Conservation (phyloP, 2,329 filamentous ascomycete genomes). For the Ilyonectria robusta region DNA sequence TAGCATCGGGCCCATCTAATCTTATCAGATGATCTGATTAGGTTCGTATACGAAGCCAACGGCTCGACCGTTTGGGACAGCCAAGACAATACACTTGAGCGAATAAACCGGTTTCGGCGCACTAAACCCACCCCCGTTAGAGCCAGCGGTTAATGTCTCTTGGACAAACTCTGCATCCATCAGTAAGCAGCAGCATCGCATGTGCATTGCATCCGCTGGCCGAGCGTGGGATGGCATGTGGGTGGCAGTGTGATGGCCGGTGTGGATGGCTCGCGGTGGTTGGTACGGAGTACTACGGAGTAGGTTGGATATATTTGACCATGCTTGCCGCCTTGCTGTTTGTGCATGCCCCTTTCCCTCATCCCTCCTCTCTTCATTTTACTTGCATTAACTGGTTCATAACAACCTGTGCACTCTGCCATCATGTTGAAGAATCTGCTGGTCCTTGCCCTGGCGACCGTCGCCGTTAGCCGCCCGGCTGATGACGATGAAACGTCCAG, state of each 20-base stretch:
- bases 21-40: constrained; percentile 49
- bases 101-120: constrained; percentile 17
- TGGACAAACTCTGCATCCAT: constrained; percentile 11
- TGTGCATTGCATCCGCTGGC: background rate
- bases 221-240: background rate
- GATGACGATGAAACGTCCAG: constrained; percentile 32
- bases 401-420: background rate
- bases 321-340: constrained; percentile 12
- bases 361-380: background rate
- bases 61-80: background rate
- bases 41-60: background rate
- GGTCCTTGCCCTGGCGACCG: constrained; percentile 26
- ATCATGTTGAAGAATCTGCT: constrained; percentile 33
- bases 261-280: constrained; percentile 1
- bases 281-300: background rate
- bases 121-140: constrained; percentile 3
- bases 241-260: background rate
- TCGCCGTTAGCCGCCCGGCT: constrained; percentile 27
- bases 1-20: constrained; percentile 4
- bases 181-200: background rate
- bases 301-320: constrained; percentile 30
- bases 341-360: constrained; percentile 7
- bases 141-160: background rate
- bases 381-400: constrained; percentile 2
- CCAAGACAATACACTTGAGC: constrained; percentile 8